phyloP scores from a whole-genome alignment of 2,329 filamentous ascomycete species.

The Bipolaris bicolor region DNA sequence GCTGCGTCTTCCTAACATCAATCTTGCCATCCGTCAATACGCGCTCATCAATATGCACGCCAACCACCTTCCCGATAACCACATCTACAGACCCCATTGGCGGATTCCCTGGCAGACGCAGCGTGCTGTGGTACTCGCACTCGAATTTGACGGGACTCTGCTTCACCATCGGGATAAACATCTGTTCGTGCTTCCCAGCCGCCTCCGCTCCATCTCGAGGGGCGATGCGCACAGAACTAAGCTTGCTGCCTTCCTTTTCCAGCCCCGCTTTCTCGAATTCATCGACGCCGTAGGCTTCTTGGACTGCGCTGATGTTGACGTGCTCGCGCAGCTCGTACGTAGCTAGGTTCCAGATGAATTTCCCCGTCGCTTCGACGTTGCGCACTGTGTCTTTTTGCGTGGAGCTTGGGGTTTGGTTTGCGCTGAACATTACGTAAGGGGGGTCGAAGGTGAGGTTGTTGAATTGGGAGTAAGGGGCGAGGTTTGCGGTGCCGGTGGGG shows the following conservation, averaged over 20 bases:
- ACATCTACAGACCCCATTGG: slow-evolving; percentile 65
- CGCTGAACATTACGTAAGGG: slow-evolving; percentile 67
- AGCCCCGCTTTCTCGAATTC: slow-evolving; percentile 61
- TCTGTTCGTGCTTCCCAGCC: not conserved
- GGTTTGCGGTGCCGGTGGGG: slow-evolving; percentile 56
- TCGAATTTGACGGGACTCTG: slow-evolving; percentile 64
- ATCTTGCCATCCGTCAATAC: slow-evolving; percentile 62
- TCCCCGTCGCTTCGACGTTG: slow-evolving; percentile 62
- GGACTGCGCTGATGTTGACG: slow-evolving; percentile 62
- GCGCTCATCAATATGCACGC: slow-evolving; percentile 62
- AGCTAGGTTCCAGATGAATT: slow-evolving; percentile 66
- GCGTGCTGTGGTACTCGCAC: slow-evolving; percentile 61
- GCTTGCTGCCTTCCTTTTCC: slow-evolving; percentile 54
- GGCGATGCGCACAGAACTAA: slow-evolving; percentile 39
- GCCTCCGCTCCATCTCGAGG: not conserved
- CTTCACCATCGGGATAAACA: slow-evolving; percentile 59
- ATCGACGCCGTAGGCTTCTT: slow-evolving; percentile 57
- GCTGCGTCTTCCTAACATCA: slow-evolving; percentile 63
- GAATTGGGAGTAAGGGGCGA: slow-evolving; percentile 68
- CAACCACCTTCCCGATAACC: slow-evolving; percentile 63
- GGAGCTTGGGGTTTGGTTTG: slow-evolving; percentile 59
- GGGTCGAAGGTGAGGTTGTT: slow-evolving; percentile 69
- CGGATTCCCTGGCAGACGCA: slow-evolving; percentile 62
- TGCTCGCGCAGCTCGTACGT: slow-evolving; percentile 62
- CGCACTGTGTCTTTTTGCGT: slow-evolving; percentile 62